These are phyloP conservation scores for Daldinia decipiens DNA, from an alignment of 495 filamentous ascomycete genomes.

Conservation along the genomic window DNA sequence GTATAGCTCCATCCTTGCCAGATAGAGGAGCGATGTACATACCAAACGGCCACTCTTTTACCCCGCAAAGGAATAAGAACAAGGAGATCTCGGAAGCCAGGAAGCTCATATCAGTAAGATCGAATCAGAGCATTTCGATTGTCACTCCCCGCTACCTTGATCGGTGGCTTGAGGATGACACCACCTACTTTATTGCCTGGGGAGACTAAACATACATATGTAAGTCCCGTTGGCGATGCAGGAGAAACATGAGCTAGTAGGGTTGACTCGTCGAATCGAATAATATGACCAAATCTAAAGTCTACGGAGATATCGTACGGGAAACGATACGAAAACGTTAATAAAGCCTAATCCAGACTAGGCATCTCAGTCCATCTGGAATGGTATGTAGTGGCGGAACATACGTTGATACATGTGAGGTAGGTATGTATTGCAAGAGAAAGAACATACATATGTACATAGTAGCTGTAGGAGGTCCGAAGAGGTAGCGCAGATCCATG, in stretches of 20 bases:
- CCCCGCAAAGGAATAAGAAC: constrained; percentile 46
- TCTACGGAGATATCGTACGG: not conserved
- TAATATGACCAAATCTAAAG: not conserved
- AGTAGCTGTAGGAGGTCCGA: not conserved
- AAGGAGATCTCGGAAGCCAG: constrained; percentile 39
- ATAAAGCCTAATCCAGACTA: not conserved
- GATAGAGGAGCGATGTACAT: constrained; percentile 38
- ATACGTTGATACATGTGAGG: not conserved
- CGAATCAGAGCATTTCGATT: constrained; percentile 42
- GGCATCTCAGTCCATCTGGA: not conserved
- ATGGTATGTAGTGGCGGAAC: not conserved
- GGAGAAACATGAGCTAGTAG: not conserved
- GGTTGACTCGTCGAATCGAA: constrained; percentile 2
- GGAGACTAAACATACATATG: not conserved
- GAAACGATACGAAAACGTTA: not conserved
- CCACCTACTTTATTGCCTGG: constrained; percentile 24
- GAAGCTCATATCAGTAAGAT: constrained; percentile 26
- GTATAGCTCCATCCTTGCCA: constrained; percentile 28
- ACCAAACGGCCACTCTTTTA: constrained; percentile 25
- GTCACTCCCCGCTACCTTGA: constrained; percentile 28
- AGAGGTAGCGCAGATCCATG: constrained; percentile 25
- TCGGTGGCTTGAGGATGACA: constrained; percentile 38
- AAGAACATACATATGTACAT: not conserved
- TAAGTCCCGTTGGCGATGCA: constrained; percentile 4
- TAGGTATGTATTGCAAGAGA: not conserved